Evolutionary conservation across 495 filamentous ascomycete species (phyloP), one percentile per base, ranked within the genome.

Genomic region (Pyrenula massariospora): DNA sequence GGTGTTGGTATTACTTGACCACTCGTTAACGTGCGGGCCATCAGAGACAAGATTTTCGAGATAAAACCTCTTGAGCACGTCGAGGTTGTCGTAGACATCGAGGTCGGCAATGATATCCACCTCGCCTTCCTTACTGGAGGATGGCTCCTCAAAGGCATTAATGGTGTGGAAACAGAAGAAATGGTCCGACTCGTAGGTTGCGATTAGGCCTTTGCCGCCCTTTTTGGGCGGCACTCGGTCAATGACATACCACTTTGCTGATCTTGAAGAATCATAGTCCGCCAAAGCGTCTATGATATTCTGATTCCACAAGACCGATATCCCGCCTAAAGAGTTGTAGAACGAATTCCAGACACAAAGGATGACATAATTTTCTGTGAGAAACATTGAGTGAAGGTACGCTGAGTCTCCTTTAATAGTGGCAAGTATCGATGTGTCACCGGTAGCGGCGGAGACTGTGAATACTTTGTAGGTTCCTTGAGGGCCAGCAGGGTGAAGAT

Each of bases 131-230:
- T 75, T 68, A 2, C 62, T 63, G 2, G 64, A 24, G 0, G 70
- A 70, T 0, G 66, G 58, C 56, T 87, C 80, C 58, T 89, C 82
- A 68, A 82, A 91, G 0, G 86, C 78, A 60, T 91, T 91, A 62
- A 88, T 72, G 3, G 82, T 78, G 69, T 92, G 86, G 68, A 91
- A 91, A 66, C 77, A 81, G 71, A 89, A 92, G 56, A 84, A 83
- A 0, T 83, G 75, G 0, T 73, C 70, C 22, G 73, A 81, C 24
- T 84, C 76, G 62, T 79, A 85, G 19, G 67, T 74, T 3, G 73
- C 81, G 1, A 87, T 73, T 0, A 88, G 68, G 2, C 84, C 83
- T n/a, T 68, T 62, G 8, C 68, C 71, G 24, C 48, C 58, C 36
- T 62, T 50, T 3, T 60, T 61, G 15, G 54, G 49, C 1, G 60